Evolutionary conservation across 2,329 filamentous ascomycete genomes (phyloP).

Genomic region (Magnaporthiopsis incrustans): DNA sequence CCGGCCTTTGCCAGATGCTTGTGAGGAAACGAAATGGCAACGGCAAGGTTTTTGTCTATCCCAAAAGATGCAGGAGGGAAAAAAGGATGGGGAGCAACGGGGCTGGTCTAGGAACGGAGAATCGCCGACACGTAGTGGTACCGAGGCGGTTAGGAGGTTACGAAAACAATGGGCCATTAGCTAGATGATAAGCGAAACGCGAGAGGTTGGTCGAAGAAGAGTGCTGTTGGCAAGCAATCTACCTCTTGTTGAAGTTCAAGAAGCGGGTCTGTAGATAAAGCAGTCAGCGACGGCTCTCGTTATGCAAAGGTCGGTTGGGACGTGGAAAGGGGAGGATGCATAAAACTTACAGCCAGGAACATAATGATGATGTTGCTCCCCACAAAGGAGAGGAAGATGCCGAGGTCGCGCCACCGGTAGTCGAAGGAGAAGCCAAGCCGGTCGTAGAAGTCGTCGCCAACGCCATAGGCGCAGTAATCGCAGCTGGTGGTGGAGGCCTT

Average conservation of each 20-base stretch:
- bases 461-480: constrained; percentile 72
- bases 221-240: background rate
- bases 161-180: background rate
- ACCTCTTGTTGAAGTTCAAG: constrained; percentile 46
- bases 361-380: constrained; percentile 65
- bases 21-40: background rate
- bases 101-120: background rate
- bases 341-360: constrained; percentile 39
- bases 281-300: background rate
- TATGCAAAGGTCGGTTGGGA: no score
- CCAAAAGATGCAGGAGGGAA: background rate
- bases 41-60: background rate
- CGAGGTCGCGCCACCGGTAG: constrained; percentile 73
- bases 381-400: constrained; percentile 69
- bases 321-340: background rate
- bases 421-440: constrained; percentile 58
- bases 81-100: background rate
- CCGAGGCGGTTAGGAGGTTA: background rate
- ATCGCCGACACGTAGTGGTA: background rate
- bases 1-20: no score
- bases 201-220: background rate
- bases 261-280: constrained; percentile 34
- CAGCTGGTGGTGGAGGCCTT: constrained; percentile 56
- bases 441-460: constrained; percentile 73
- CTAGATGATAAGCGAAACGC: background rate